Conservation (phyloP, 169 alveolate genomes). For the Cryptosporidium sp. region DNA sequence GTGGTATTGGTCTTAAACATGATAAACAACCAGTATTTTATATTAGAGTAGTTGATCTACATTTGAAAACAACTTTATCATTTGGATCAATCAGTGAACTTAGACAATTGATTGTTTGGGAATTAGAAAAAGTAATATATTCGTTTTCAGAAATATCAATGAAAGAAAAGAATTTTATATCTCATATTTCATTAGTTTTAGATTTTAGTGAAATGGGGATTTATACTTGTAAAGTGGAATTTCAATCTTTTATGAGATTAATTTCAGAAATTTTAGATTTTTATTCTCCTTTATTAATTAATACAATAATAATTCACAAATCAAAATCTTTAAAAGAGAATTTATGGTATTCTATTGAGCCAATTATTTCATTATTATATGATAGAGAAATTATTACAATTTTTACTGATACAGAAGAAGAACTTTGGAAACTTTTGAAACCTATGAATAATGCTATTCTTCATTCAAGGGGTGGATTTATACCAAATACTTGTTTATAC, state of each 20-base stretch:
- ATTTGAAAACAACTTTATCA: constrained; percentile 21
- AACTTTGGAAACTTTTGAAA: constrained; percentile 38
- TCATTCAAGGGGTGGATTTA: constrained; percentile 75
- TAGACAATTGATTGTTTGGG: constrained; percentile 65
- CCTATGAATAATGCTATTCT: constrained; percentile 22
- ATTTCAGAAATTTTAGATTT: constrained; percentile 44
- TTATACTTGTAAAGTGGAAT: constrained; percentile 31
- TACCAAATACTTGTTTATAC: constrained; percentile 37
- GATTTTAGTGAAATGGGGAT: constrained; percentile 45
- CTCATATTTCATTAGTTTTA: constrained; percentile 47
- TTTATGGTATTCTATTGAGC: constrained; percentile 42
- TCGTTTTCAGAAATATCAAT: constrained; percentile 39
- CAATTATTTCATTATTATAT: constrained; percentile 8
- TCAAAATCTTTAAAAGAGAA: constrained; percentile 28
- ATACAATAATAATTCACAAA: constrained; percentile 54
- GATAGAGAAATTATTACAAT: constrained; percentile 3
- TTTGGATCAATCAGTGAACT: constrained; percentile 17
- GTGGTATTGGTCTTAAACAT: constrained; percentile 59
- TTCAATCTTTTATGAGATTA: constrained; percentile 56
- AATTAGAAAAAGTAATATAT: constrained; percentile 45
- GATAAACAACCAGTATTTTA: constrained; percentile 60
- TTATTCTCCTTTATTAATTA: constrained; percentile 51
- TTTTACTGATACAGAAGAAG: constrained; percentile 39
- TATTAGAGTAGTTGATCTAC: constrained; percentile 46
- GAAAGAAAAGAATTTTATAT: constrained; percentile 29